Base-by-base conservation (phyloP, 495 filamentous ascomycete genomes). In the Aspergillus cristatus region DNA sequence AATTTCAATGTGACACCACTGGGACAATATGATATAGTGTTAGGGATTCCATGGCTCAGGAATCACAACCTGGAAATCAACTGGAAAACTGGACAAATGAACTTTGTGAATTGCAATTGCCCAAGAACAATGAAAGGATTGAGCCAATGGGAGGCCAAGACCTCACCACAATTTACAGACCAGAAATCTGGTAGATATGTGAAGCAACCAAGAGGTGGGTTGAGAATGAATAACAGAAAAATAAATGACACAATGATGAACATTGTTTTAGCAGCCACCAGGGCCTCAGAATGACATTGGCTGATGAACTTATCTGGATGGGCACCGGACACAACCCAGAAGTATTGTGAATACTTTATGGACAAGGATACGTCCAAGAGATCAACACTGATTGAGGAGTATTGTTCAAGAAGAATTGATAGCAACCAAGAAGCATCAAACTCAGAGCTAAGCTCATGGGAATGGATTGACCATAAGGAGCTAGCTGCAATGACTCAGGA, bases 21-120 rank as follows among this genome's bases (percentile, higher is more conserved):
- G 13, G 28, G 28, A n/a, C 28, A 30, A 14, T 30, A 30, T 30
- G 13, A 30, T 30, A n/a, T 30, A n/a, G 28, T 30, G n/a, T 30
- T 30, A n/a, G 28, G 28, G 12, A 30, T 30, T 30, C 28, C 28
- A 6, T 30, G 13, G 28, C 28, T 30, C 13, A 30, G 28, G 28
- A 41, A 42, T 45, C 42, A 42, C 39, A 28, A 40, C 43, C 42
- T 47, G 38, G 20, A 48, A 16, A 20, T 37, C 20, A 26, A 34
- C n/a, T 30, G 13, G 28, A 30, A 30, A 30, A 14, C 28, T 30
- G 13, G 13, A n/a, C 10, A n/a, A 14, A 30, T 30, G 13, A n/a
- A 30, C 4, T 14, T 30, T n/a, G 28, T 30, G 13, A 30, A 30
- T 30, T 30, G 13, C n/a, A n/a, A 30, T 6, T 30, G 13, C 28